phyloP scores from a whole-genome alignment of 73 alveolate genomes.

The Vitrella brassicaformis region DNA sequence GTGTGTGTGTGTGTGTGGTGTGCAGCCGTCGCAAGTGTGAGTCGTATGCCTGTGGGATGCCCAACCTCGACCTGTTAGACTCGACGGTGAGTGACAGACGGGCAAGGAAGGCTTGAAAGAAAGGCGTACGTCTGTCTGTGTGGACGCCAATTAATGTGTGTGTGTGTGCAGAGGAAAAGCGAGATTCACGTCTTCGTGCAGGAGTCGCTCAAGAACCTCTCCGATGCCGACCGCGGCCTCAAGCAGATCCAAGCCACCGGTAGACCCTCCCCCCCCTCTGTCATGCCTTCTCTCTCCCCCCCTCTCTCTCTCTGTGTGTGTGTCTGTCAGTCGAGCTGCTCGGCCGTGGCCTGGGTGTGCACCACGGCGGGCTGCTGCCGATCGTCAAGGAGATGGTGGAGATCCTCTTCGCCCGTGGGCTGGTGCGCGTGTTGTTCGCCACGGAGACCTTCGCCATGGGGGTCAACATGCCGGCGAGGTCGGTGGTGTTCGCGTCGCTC shows the following conservation, averaged over 20 bases:
- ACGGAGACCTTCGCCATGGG: slow-evolving; percentile 99
- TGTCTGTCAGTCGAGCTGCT: slow-evolving; percentile 30
- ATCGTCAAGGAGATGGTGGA: slow-evolving; percentile 91
- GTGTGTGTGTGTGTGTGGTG: too few relatives aligned
- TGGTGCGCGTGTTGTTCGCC: slow-evolving; percentile 73
- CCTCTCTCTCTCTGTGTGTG: not conserved
- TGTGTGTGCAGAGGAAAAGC: too few relatives aligned
- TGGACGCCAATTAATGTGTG: too few relatives aligned
- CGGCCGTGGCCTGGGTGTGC: slow-evolving; percentile 93
- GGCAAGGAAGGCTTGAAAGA: too few relatives aligned
- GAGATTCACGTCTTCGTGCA: not conserved
- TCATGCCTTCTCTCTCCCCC: not conserved
- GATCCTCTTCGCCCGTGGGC: slow-evolving; percentile 90
- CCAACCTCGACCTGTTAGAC: too few relatives aligned
- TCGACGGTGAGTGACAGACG: too few relatives aligned
- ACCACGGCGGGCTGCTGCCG: slow-evolving; percentile 99
- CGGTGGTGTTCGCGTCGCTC: slow-evolving; percentile 86
- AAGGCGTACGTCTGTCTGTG: too few relatives aligned
- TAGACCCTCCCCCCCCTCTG: too few relatives aligned
- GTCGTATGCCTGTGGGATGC: too few relatives aligned
- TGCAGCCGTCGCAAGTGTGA: too few relatives aligned
- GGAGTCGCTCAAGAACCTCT: not conserved
- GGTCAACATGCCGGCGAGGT: slow-evolving; percentile 96
- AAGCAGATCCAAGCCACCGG: not conserved
- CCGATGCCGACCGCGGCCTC: not conserved